Conservation (phyloP, 2,329 filamentous ascomycete genomes). For the Corynespora cassiicola region DNA sequence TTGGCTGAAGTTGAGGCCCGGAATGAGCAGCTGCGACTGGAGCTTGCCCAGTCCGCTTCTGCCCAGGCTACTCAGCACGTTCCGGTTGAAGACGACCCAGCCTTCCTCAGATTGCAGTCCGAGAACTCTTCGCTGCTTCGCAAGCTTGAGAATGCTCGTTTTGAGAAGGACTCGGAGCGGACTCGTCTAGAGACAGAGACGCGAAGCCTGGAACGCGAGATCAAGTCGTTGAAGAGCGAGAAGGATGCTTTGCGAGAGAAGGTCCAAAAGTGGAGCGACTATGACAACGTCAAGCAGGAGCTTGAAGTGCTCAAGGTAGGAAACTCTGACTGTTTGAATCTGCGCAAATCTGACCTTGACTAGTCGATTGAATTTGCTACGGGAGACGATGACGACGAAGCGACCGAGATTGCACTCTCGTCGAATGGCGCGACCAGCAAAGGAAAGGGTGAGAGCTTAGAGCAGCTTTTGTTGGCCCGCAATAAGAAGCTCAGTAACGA, state of each 20-base stretch:
- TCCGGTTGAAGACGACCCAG: conserved; percentile 85
- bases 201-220: conserved; percentile 80
- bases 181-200: conserved; percentile 77
- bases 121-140: conserved; percentile 93
- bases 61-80: conserved; percentile 65
- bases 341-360: conserved; percentile 16
- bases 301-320: conserved; percentile 85
- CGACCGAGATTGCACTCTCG: conserved; percentile 39
- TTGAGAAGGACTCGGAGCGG: conserved; percentile 83
- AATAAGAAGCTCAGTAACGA: conserved; percentile 98
- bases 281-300: conserved; percentile 95
- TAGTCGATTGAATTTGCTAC: conserved; percentile 94
- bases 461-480: conserved; percentile 86
- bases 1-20: conserved; percentile 90
- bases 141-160: conserved; percentile 81
- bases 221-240: conserved; percentile 76
- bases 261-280: conserved; percentile 89
- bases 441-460: conserved; percentile 78
- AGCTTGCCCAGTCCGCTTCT: conserved; percentile 88
- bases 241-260: conserved; percentile 80
- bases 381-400: conserved; percentile 70
- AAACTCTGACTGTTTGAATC: neutral
- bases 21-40: conserved; percentile 90
- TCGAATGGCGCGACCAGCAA: conserved; percentile 61
- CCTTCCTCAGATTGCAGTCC: conserved; percentile 84